Conservation (phyloP, 305 asterid species). For the Lippia alba region DNA sequence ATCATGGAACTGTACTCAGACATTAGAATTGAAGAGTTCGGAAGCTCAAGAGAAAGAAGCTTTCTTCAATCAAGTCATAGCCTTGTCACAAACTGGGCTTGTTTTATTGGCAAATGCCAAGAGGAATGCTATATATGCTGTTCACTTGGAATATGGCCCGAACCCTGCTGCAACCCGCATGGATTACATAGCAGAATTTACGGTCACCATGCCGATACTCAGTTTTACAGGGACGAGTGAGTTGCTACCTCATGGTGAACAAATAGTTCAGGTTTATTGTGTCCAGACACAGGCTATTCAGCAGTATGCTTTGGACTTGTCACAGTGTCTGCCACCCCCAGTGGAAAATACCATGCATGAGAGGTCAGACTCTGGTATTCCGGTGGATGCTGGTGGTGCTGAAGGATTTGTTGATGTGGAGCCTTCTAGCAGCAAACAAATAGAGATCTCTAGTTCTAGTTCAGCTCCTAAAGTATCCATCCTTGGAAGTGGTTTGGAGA, state of each 20-base stretch:
- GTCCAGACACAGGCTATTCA: conserved; percentile 97
- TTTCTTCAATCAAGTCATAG: conserved; percentile 95
- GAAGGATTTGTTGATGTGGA: conserved; percentile 63
- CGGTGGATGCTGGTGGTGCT: conserved; percentile 47
- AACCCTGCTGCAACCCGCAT: conserved; percentile 81
- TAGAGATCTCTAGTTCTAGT: conserved; percentile 54
- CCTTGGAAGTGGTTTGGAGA: conserved; percentile 58
- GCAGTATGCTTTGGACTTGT: conserved; percentile 90
- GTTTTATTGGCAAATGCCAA: conserved; percentile 95
- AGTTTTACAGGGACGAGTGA: conserved; percentile 87
- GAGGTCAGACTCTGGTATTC: conserved; percentile 60
- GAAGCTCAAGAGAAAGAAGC: conserved; percentile 73
- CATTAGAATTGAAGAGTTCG: conserved; percentile 80
- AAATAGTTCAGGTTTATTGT: conserved; percentile 87
- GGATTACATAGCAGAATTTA: conserved; percentile 93
- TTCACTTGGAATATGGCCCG: conserved; percentile 90
- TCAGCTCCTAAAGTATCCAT: conserved; percentile 59
- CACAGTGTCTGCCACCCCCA: conserved; percentile 86
- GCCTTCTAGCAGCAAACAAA: conserved; percentile 47
- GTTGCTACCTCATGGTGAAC: conserved; percentile 78
- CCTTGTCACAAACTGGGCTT: conserved; percentile 89
- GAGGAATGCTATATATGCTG: conserved; percentile 90
- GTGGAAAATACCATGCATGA: conserved; percentile 57
- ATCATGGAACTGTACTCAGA: conserved; percentile 89
- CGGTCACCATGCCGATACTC: conserved; percentile 83